Evolutionary conservation across 192 early-diverging fungal species (phyloP), one percentile per base, ranked within the genome.

Genomic region (Backusella westeae): DNA sequence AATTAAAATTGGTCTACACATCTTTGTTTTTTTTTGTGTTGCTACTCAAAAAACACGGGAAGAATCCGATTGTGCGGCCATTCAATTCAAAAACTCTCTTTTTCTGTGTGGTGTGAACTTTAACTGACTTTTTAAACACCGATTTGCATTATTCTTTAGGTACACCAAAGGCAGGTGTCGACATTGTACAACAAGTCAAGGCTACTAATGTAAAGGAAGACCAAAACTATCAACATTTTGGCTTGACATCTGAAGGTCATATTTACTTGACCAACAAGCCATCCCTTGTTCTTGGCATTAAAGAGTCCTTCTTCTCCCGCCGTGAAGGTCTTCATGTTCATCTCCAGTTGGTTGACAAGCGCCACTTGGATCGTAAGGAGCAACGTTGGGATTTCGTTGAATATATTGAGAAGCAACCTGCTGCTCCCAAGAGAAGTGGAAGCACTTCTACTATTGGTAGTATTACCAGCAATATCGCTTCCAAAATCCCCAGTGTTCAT

Each of bases 311-410:
- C 78, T 79, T 79, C 35, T 73, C 78, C 32, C 78, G 78, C 8
- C 78, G 78, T 63, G 78, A 79, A 71, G 78, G 78, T 44, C 78
- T 79, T 70, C 78, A 79, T 44, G 78, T 79, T 32, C 78, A 79
- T 65, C 68, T 79, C 63, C 78, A 79, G 36, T 59, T 79, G 21
- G 73, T 70, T 35, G 78, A 79, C 23, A 74, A 73, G 52, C 49
- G 65, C 5, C 69, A 75, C 32, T 34, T 72, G 26, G 79, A 79
- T 67, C 72, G 75, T 1, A 81, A 81, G 46, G 80, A 81, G 19
- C 75, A 81, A 59, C 75, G 75, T 44, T 81, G 80, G 80, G 75
- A 77, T n/a, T 77, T 81, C 46, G 65, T 74, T 34, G 34, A 74
- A 17, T 67, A 67, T 49, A 44, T 81, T 21, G 38, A 70, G 2